Percentiles rank a stretch among this genome's conserved stretches.
Evolutionary conservation across 2,329 filamentous ascomycete genomes (phyloP).

Genomic region (Diaporthe caulivora): DNA sequence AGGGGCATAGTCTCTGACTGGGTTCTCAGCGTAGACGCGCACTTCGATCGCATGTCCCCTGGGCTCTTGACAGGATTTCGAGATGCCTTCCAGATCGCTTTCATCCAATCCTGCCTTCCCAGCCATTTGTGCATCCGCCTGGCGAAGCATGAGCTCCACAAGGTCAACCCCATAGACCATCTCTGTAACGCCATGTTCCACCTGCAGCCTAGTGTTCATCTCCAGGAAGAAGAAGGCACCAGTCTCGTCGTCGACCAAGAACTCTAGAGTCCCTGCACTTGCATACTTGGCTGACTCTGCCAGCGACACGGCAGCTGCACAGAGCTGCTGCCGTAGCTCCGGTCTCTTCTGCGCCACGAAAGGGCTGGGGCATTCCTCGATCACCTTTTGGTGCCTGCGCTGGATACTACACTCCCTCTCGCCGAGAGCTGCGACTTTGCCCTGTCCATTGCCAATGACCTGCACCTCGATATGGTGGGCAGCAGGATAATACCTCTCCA

Average conservation of each 20-base stretch:
- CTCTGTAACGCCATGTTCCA: slow-evolving; percentile 85
- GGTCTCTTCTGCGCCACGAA: slow-evolving; percentile 56
- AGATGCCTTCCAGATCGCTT: slow-evolving; percentile 37
- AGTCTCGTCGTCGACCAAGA: slow-evolving; percentile 72
- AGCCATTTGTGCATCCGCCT: slow-evolving; percentile 49
- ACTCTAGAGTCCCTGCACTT: slow-evolving; percentile 56
- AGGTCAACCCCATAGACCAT: slow-evolving; percentile 81
- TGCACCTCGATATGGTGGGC: slow-evolving; percentile 78
- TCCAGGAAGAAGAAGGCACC: slow-evolving; percentile 70
- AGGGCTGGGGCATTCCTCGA: slow-evolving; percentile 77
- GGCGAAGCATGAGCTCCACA: slow-evolving; percentile 64
- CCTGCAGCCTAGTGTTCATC: slow-evolving; percentile 74
- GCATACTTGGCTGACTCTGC: slow-evolving; percentile 59
- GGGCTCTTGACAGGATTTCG: slow-evolving; percentile 37
- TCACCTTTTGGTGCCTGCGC: slow-evolving; percentile 76
- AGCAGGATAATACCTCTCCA: slow-evolving; percentile 72
- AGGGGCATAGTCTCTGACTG: slow-evolving; percentile 68
- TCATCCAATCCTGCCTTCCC: slow-evolving; percentile 41
- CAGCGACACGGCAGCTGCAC: slow-evolving; percentile 50
- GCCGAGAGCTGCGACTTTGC: slow-evolving; percentile 69
- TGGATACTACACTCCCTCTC: slow-evolving; percentile 78
- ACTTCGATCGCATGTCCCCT: slow-evolving; percentile 53
- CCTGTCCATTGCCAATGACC: slow-evolving; percentile 72
- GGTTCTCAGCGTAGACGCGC: slow-evolving; percentile 62
- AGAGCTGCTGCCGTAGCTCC: slow-evolving; percentile 13